Evolutionary conservation across 139 green algal species (phyloP).

Genomic region (Desmodesmus armatus): DNA sequence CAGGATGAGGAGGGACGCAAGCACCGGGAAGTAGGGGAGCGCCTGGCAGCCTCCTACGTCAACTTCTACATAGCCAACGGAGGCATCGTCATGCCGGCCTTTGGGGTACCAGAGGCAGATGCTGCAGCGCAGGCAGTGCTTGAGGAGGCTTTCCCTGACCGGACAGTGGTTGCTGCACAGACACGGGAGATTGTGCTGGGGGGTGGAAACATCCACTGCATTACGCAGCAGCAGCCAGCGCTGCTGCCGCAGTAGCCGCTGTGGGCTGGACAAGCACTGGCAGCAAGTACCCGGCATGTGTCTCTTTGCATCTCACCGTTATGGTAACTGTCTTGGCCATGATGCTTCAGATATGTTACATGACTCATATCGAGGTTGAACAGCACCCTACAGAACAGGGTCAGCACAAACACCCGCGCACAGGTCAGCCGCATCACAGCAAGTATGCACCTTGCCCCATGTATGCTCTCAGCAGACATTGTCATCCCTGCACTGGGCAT

Average conservation of each 20-base stretch:
- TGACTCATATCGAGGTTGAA: no score
- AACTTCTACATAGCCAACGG: conserved; percentile 49
- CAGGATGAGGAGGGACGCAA: background rate
- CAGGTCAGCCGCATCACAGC: no score
- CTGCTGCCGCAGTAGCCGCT: background rate
- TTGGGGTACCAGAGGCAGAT: conserved; percentile 38
- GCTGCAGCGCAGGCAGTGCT: conserved; percentile 48
- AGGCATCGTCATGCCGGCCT: conserved; percentile 35
- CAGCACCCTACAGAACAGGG: no score
- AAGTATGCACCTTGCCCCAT: no score
- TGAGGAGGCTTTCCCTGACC: conserved; percentile 60
- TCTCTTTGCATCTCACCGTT: no score
- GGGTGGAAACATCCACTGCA: conserved; percentile 83
- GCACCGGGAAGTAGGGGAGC: conserved; percentile 7
- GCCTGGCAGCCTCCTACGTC: conserved; percentile 31
- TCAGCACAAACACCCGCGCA: no score
- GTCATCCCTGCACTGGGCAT: no score
- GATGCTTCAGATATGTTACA: no score
- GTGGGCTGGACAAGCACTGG: no score
- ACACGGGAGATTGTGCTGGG: conserved; percentile 76
- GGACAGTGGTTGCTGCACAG: conserved; percentile 68
- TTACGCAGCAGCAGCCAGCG: conserved; percentile 55
- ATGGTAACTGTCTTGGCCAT: no score
- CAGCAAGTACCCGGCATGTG: no score
- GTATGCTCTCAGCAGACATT: no score